These are phyloP conservation scores for Sicyos baderoa DNA, from an alignment of 306 rosid species.

Conservation along the genomic window DNA sequence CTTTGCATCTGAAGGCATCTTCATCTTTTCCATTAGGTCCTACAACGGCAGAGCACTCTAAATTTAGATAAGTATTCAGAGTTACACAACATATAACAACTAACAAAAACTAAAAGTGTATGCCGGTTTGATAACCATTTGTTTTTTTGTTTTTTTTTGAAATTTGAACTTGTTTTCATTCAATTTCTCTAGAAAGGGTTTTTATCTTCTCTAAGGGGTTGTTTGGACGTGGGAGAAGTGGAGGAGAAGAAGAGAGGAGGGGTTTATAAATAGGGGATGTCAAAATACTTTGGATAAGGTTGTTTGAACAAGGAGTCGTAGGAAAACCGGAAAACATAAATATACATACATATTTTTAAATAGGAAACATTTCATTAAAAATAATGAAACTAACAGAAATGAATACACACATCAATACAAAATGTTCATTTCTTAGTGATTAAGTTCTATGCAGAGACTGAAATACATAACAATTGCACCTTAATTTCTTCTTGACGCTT, in stretches of 20 bases:
- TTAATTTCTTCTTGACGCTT: conserved; percentile 59
- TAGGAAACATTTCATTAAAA: neutral
- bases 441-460: conserved; percentile 13
- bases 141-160: no score
- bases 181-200: no score
- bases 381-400: neutral
- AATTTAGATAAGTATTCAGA: neutral
- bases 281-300: no score
- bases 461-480: conserved; percentile 26
- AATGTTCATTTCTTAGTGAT: neutral
- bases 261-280: no score
- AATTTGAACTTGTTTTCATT: no score
- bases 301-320: no score
- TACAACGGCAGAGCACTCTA: conserved; percentile 16
- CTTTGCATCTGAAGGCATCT: conserved; percentile 67
- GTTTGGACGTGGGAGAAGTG: no score
- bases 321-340: neutral
- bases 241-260: no score
- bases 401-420: neutral
- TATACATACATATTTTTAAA: neutral
- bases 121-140: no score
- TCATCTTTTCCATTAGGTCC: conserved; percentile 66
- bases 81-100: neutral
- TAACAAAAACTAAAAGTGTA: no score
- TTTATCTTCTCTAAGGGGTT: no score